Percentiles rank a stretch among this genome's conserved stretches.
These are phyloP conservation scores for Fagopyrum esculentum DNA, from an alignment of 148 eudicot species.

Conservation along the genomic window DNA sequence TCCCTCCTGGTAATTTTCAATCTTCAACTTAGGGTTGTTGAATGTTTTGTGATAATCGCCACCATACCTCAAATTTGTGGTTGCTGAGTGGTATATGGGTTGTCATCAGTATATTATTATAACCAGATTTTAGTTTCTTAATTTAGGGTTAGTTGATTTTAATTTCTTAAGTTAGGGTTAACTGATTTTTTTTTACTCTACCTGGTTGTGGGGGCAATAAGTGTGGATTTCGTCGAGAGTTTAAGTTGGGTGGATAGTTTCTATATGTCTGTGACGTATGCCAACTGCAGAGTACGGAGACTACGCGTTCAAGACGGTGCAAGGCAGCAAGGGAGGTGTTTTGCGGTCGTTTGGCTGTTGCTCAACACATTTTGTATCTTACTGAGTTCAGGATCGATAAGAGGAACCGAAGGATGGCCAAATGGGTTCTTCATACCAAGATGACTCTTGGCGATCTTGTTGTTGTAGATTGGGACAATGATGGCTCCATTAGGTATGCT, in stretches of 20 bases:
- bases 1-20: too few species aligned
- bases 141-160: too few species aligned
- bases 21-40: too few species aligned
- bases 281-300: constrained; percentile 74
- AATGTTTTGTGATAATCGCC: too few species aligned
- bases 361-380: constrained; percentile 50
- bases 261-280: constrained; percentile 57
- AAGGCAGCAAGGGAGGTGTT: constrained; percentile 47
- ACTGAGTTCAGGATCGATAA: constrained; percentile 60
- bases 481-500: constrained; percentile 60
- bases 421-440: constrained; percentile 46
- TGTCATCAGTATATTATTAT: too few species aligned
- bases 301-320: constrained; percentile 38
- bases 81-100: too few species aligned
- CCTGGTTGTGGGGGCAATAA: constrained; percentile 37
- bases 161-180: too few species aligned
- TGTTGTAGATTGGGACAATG: constrained; percentile 59
- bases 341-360: constrained; percentile 57
- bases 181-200: too few species aligned
- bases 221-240: constrained; percentile 31
- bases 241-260: constrained; percentile 53
- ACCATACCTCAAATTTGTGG: too few species aligned
- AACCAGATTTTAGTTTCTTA: too few species aligned
- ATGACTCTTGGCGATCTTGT: constrained; percentile 50
- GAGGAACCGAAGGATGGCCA: constrained; percentile 43